Conservation (phyloP, 1,139 yeast genomes). For the Arxiozyma heterogenica region DNA sequence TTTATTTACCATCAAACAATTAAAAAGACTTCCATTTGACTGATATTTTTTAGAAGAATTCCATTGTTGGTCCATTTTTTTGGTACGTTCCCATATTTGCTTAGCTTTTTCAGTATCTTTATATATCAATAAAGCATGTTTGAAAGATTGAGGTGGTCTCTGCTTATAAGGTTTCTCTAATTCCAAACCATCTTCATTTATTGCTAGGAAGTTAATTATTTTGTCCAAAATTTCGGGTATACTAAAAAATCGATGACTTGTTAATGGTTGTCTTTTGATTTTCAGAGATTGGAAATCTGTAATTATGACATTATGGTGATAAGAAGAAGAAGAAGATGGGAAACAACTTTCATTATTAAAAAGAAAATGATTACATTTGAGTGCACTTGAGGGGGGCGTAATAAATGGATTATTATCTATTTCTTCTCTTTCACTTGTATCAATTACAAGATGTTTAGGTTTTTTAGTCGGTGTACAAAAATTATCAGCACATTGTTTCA, state of each 20-base stretch:
- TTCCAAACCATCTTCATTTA: conserved; percentile 9
- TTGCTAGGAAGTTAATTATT: conserved; percentile 52
- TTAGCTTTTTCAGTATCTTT: conserved; percentile 47
- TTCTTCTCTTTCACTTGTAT: not conserved
- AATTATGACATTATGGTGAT: not conserved
- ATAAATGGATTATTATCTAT: conserved; percentile 3
- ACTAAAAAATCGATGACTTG: conserved; percentile 45
- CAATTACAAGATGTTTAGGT: not conserved
- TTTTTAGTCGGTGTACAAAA: not conserved
- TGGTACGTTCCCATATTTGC: conserved; percentile 38
- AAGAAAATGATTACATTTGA: not conserved
- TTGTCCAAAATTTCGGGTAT: conserved; percentile 68
- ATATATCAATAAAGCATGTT: conserved; percentile 51
- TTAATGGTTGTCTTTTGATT: not conserved
- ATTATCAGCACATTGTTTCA: not conserved
- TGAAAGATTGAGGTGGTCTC: conserved; percentile 56
- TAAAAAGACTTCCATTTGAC: conserved; percentile 24
- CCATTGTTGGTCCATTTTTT: conserved; percentile 5
- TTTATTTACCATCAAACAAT: conserved; percentile 60
- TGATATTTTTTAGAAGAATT: not conserved
- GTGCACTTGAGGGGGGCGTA: conserved; percentile 3
- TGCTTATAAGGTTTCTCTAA: conserved; percentile 39
- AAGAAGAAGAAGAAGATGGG: not conserved
- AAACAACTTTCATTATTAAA: not conserved
- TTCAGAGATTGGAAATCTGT: conserved; percentile 9